Evolutionary conservation across 2,329 filamentous ascomycete genomes (phyloP).

Genomic region (Emericellopsis cladophorae): DNA sequence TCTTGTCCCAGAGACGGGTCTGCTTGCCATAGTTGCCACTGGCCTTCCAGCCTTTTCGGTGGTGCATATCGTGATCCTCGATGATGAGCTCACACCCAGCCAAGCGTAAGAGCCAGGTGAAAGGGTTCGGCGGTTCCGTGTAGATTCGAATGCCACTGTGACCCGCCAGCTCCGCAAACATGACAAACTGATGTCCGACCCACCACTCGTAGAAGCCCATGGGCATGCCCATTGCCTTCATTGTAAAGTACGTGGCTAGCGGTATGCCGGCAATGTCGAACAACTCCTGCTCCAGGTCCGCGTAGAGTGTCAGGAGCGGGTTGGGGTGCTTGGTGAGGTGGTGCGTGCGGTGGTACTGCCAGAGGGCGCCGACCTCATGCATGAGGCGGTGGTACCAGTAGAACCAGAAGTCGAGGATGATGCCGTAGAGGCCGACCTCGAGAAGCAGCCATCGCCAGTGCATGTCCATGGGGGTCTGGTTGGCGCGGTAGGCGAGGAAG

Average conservation of each 20-base stretch:
- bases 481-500: conserved; percentile 10
- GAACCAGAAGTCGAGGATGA: conserved; percentile 31
- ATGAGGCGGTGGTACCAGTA: conserved; percentile 29
- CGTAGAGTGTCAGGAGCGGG: conserved; percentile 24
- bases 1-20: conserved; percentile 19
- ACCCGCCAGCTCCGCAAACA: conserved; percentile 23
- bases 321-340: conserved; percentile 30
- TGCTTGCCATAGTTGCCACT: conserved; percentile 25
- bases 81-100: conserved; percentile 22
- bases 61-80: conserved; percentile 28
- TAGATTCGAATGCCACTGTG: conserved; percentile 25
- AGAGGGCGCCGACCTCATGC: conserved; percentile 23
- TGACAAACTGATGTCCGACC: conserved; percentile 29
- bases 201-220: conserved; percentile 34
- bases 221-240: conserved; percentile 20
- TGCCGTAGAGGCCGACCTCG: conserved; percentile 24
- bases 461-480: conserved; percentile 5
- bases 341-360: conserved; percentile 27
- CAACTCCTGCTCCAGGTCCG: conserved; percentile 26
- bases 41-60: conserved; percentile 22
- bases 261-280: conserved; percentile 28
- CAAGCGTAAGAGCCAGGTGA: conserved; percentile 18
- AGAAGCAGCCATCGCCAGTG: conserved; percentile 21
- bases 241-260: conserved; percentile 20
- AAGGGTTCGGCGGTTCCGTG: conserved; percentile 16